Evolutionary conservation across 2,329 filamentous ascomycete species (phyloP), one percentile per base, ranked within the genome.

Genomic region (Penicillium griseofulvum): DNA sequence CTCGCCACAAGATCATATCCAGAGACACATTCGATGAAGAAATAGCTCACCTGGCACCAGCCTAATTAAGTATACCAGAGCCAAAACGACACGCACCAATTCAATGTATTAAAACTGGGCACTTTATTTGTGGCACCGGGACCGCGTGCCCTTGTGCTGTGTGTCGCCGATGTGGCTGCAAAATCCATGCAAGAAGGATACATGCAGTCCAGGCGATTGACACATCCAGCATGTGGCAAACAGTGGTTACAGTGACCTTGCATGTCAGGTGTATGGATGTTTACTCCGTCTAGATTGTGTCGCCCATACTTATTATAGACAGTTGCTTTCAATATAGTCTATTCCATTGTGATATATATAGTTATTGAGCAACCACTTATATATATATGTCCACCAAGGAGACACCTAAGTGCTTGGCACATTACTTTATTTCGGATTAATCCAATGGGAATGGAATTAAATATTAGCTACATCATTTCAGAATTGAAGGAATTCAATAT

Each of bases 151-250:
- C 10, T 31, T n/a, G 31, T 50, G 31, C 52, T 37, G 38, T 38
- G 24, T 38, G 33, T 29, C 31, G 16, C 46, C 46, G 26, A 12
- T 28, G 26, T 45, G 33, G 24, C 52, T 16, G 39, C 28, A 17
- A 49, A 49, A 24, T 31, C 17, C 19, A 48, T 48, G 45, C 33
- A 28, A 44, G 39, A 29, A 44, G 46, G 44, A 49, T 50, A 45
- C 39, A 33, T 54, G 46, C 46, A 54, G 24, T 19, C 49, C 12
- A 31, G 14, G 26, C 11, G 12, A 31, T 39, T 46, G 41, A 44
- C 41, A 54, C 26, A 39, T 39, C 31, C 8, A 31, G 12, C 39
- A 44, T 54, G 39, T 54, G 52, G 39, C 46, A 50, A 45, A 34
- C 26, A 24, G 29, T 52, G 7, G 22, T 17, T 42, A 24, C 9